Evolutionary conservation across 2,329 filamentous ascomycete genomes (phyloP), one percentile per base, ranked within the genome.

Genomic region (Trichophyton simii): DNA sequence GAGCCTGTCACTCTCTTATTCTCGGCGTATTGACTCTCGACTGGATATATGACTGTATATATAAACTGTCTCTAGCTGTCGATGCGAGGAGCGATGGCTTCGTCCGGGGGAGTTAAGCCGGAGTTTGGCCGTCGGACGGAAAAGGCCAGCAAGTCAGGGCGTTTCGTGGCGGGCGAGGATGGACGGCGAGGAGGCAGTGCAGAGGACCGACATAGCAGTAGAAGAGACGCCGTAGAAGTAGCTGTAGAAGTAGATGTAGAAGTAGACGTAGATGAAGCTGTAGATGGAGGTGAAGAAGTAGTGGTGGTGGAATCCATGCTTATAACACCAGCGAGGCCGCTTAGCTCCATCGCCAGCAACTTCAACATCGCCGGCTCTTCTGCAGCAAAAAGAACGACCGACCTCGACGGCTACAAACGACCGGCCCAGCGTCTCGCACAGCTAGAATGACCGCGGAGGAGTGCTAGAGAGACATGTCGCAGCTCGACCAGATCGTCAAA

Each of bases 401-500:
- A 28, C 25, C 25, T 28, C 28, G 28, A 31, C 34, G 2, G 34
- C 34, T 38, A 38, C 34, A 13, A 36, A 38, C 34, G 28, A 7
- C 28, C 28, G 5, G 28, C 28, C 25, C 28, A 31, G 28, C 28
- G 28, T 7, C 25, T 31, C 28, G 34, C 34, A 38, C 34, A 13
- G 34, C 34, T 38, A 38, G 34, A 38, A 38, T 38, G 34, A 9
- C 9, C 34, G 34, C 34, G 11, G 34, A 38, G 2, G 11, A 38
- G 34, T 38, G 34, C 41, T 44, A 44, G 13, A 18, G n/a, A 44
- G 41, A 44, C 34, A 82, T 86, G 71, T 79, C 73, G 41, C 75
- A 83, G 64, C 80, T 95, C 71, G 91, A 96, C 77, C 90, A 91
- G 69, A 83, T 96, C 69, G 89, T 97, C 77, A 97, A 96, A 77